Evolutionary conservation across 345 rosid genomes (phyloP), one percentile per base, ranked within the genome.

Genomic region (Acer saccharum): DNA sequence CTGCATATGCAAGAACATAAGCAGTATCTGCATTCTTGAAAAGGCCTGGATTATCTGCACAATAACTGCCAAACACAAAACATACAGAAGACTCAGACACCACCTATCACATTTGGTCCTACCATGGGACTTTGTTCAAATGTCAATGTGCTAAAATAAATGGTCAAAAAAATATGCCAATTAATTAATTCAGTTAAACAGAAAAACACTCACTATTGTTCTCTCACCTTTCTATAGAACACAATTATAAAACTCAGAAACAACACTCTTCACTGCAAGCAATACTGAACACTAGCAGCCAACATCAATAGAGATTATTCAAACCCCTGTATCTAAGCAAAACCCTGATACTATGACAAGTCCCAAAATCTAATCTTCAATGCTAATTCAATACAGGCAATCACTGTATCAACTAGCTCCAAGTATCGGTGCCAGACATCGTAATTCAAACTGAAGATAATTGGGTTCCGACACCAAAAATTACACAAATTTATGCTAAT

Each of bases 1-100:
- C 98, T 69, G 98, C 97, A 85, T 96, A 96, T 76, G 99, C 99
- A 83, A 96, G 99, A 86, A 96, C 95, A 87, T 96, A 96, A 57
- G 99, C 99, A 73, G 99, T 96, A 77, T 96, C 99, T 73, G 99
- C 97, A 84, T 96, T 96, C 85, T 90, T 90, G 85, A 94, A 92
- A 69, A 96, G 97, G 78, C 89, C 98, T 17, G 98, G 98, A 81
- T 94, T 94, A 83, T 94, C 92, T 76, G 98, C 97, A 82, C 97
- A 94, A 86, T 92, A 96, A 86, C 99, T 96, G 91, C 90, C 73
- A 80, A 68, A 83, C 43, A 48, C 55, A 80, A 66, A 75, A 81
- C 12, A 86, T 68, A 73, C 25, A 35, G 54, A 79, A 61, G 55
- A 72, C 72, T 60, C 77, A 48, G 65, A 66, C 77, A 83, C 48